Evolutionary conservation across 768 basidiomycete species (phyloP), one percentile per base, ranked within the genome.

Genomic region (Basidioascus undulatus): DNA sequence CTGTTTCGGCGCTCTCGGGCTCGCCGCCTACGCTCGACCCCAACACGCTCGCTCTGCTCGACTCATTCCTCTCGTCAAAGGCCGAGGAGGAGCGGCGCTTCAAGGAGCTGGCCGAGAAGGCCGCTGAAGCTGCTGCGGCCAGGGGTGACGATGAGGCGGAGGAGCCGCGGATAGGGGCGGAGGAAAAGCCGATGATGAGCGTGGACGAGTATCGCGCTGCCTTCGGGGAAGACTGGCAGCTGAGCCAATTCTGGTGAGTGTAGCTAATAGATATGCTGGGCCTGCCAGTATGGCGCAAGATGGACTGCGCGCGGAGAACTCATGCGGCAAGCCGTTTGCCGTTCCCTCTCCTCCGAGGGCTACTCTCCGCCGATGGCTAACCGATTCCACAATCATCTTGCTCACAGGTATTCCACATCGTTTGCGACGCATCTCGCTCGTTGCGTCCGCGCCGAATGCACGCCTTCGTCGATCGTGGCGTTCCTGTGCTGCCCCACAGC

Each of bases 401-500:
- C 23, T 3, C 21, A 16, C 19, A 52, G 51, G 51, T 53, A 53
- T 42, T 51, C 52, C 0, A 47, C 48, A 4, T 31, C 43, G 2
- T 53, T 53, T 26, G 49, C 52, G 1, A 16, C 40, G 15, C 42
- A 37, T 4, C 42, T 53, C 21, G 47, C 48, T 26, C 23, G 20
- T 13, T 51, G 47, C 34, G 37, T 53, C 39, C 37, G 41, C 20
- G 35, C 47, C n/a, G 39, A 35, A 37, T 30, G 34, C 32, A 40
- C 40, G 4, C 28, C 44, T 0, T 1, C 30, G 5, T 40, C 47
- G 5, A 40, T 40, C 7, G 41, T 49, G 40, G 52, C 52, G 26
- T 53, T 51, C 47, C 47, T 53, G 15, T 49, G 43, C 34, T 53
- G 48, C n/a, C 52, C 52, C 6, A 53, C 52, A 0, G 47, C 43